These are phyloP conservation scores for Alternaria hordeiaustralica DNA, from an alignment of 2,329 filamentous ascomycete genomes.

Conservation along the genomic window DNA sequence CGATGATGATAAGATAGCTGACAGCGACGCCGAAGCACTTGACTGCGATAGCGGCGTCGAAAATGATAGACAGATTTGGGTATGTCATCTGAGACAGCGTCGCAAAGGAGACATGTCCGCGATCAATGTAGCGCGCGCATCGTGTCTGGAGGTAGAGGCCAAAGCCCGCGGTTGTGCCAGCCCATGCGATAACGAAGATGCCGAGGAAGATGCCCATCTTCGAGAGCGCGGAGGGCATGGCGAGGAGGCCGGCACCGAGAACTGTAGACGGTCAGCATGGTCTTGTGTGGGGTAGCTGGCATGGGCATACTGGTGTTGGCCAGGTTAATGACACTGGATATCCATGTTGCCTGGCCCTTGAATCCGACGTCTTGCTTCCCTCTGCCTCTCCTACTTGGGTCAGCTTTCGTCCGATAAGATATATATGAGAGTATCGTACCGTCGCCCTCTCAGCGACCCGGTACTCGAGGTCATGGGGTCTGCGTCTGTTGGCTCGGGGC, in stretches of 20 bases:
- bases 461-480: slow-evolving; percentile 52
- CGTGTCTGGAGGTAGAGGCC: slow-evolving; percentile 93
- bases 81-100: slow-evolving; percentile 97
- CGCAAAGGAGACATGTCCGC: slow-evolving; percentile 89
- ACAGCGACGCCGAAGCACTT: slow-evolving; percentile 98
- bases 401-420: slow-evolving; percentile 16
- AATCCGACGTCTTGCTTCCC: slow-evolving; percentile 73
- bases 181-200: slow-evolving; percentile 86
- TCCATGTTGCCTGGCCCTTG: slow-evolving; percentile 80
- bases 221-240: slow-evolving; percentile 93
- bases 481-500: slow-evolving; percentile 46
- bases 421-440: slow-evolving; percentile 25
- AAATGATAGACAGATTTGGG: slow-evolving; percentile 91
- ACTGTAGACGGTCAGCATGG: slow-evolving; percentile 61
- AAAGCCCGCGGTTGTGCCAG: slow-evolving; percentile 85
- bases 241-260: slow-evolving; percentile 90
- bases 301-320: slow-evolving; percentile 83
- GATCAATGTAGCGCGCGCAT: slow-evolving; percentile 91
- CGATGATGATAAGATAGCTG: slow-evolving; percentile 98
- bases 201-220: slow-evolving; percentile 94
- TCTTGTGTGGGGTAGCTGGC: not conserved
- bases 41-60: slow-evolving; percentile 93
- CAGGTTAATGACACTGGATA: slow-evolving; percentile 92
- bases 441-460: slow-evolving; percentile 48
- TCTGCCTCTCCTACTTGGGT: slow-evolving; percentile 58